Conservation (phyloP, 108 stramenopile species). For the Heterococcus sp. region DNA sequence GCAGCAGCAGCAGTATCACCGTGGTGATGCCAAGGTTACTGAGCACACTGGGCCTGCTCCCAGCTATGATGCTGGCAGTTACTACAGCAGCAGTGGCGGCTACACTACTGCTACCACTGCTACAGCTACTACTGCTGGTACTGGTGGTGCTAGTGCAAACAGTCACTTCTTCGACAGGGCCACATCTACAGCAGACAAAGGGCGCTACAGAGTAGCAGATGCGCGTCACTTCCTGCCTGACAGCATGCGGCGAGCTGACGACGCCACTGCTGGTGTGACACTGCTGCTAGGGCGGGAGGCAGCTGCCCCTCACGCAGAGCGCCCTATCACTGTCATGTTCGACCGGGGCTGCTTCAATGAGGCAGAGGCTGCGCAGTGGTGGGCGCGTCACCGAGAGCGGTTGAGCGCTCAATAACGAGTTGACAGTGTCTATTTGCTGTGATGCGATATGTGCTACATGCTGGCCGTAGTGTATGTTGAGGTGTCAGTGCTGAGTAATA, state of each 20-base stretch:
- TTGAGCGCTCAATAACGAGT: too few species aligned
- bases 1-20: too few species aligned
- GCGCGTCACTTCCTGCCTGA: background rate
- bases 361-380: slow-evolving; percentile 13
- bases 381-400: slow-evolving; percentile 1
- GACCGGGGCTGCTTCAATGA: slow-evolving; percentile 32
- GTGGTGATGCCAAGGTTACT: too few species aligned
- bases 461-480: too few species aligned
- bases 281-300: background rate
- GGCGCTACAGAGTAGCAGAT: background rate
- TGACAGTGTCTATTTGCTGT: too few species aligned
- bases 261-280: background rate
- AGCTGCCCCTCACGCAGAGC: background rate
- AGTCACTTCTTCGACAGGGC: background rate
- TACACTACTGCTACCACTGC: too few species aligned
- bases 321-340: slow-evolving; percentile 33
- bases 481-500: too few species aligned
- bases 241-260: background rate
- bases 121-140: background rate
- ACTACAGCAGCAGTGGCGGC: too few species aligned
- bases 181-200: background rate
- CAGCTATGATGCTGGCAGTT: too few species aligned
- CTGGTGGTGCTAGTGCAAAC: background rate
- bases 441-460: too few species aligned
- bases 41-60: too few species aligned